A percentile compares a stretch with the other conserved stretches of the same genome.
phyloP scores from a whole-genome alignment of 345 rosid genomes.

The Laguncularia racemosa region DNA sequence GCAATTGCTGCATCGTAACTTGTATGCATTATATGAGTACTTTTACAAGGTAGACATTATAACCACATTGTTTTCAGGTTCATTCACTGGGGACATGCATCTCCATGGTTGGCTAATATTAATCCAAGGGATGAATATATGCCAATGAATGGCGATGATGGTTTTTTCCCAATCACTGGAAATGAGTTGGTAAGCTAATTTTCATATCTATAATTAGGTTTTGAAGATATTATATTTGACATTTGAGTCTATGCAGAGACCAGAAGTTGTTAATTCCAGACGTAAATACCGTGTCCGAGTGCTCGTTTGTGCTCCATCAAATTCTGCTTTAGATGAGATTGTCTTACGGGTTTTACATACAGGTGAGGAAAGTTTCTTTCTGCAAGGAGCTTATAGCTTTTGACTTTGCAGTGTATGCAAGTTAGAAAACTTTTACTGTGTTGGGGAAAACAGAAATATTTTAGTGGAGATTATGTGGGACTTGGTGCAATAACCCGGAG shows the following conservation, averaged over 20 bases:
- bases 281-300: slow-evolving; percentile 72
- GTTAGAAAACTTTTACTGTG: too few species aligned
- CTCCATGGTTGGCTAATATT: slow-evolving; percentile 73
- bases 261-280: slow-evolving; percentile 67
- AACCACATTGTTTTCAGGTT: slow-evolving; percentile 33
- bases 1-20: too few species aligned
- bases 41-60: neutral
- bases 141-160: slow-evolving; percentile 89
- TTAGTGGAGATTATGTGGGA: too few species aligned
- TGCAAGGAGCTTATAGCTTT: neutral
- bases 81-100: slow-evolving; percentile 68
- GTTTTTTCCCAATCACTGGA: slow-evolving; percentile 81
- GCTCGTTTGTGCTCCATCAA: slow-evolving; percentile 95
- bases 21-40: too few species aligned
- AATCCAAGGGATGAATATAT: slow-evolving; percentile 81
- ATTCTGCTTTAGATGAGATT: slow-evolving; percentile 98
- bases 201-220: neutral
- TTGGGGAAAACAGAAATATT: too few species aligned
- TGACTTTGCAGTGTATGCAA: neutral
- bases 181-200: slow-evolving; percentile 67
- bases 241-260: slow-evolving; percentile 45
- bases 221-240: slow-evolving; percentile 6
- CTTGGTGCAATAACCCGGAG: too few species aligned
- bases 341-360: slow-evolving; percentile 69
- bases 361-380: slow-evolving; percentile 35